Evolutionary conservation across 2,329 filamentous ascomycete species (phyloP).

Genomic region (Xylariaceae sp.): DNA sequence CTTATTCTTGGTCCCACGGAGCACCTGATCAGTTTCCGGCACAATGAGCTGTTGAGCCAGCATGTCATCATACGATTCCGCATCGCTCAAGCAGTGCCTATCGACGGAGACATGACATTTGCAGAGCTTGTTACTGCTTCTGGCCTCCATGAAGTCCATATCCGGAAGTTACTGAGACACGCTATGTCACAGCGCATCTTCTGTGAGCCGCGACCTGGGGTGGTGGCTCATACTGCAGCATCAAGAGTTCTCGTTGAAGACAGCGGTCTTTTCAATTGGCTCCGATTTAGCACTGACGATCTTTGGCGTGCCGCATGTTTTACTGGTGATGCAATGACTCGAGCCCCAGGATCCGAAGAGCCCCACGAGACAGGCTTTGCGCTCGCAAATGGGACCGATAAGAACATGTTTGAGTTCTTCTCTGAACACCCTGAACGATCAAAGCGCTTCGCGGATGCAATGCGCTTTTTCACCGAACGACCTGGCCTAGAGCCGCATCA

Average conservation of each 20-base stretch:
- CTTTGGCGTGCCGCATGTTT: constrained; percentile 11
- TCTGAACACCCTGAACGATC: constrained; percentile 42
- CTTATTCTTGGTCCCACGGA: constrained; percentile 20
- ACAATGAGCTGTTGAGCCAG: constrained; percentile 7
- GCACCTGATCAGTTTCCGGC: constrained; percentile 13
- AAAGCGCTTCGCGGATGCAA: constrained; percentile 49
- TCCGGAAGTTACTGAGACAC: constrained; percentile 7
- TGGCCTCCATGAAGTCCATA: constrained; percentile 7
- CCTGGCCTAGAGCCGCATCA: constrained; percentile 52
- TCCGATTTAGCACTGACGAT: constrained; percentile 8
- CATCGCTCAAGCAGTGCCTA: constrained; percentile 4
- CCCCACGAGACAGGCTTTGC: constrained; percentile 48
- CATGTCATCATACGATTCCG: constrained; percentile 13
- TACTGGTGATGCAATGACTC: constrained; percentile 9
- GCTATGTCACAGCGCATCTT: constrained; percentile 31
- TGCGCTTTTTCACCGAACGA: constrained; percentile 44
- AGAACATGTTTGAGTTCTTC: constrained; percentile 50
- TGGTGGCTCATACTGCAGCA: constrained; percentile 19
- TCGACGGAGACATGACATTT: constrained; percentile 13
- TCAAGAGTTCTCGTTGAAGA: constrained; percentile 30
- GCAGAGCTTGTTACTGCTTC: constrained; percentile 7
- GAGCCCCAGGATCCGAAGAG: constrained; percentile 40
- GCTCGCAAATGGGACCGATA: constrained; percentile 45
- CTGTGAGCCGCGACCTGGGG: constrained; percentile 17
- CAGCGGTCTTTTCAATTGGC: constrained; percentile 42